A percentile compares a stretch with the other conserved stretches of the same genome.
Evolutionary conservation across 768 basidiomycete genomes (phyloP).

Genomic region (Tylopilus sp.): DNA sequence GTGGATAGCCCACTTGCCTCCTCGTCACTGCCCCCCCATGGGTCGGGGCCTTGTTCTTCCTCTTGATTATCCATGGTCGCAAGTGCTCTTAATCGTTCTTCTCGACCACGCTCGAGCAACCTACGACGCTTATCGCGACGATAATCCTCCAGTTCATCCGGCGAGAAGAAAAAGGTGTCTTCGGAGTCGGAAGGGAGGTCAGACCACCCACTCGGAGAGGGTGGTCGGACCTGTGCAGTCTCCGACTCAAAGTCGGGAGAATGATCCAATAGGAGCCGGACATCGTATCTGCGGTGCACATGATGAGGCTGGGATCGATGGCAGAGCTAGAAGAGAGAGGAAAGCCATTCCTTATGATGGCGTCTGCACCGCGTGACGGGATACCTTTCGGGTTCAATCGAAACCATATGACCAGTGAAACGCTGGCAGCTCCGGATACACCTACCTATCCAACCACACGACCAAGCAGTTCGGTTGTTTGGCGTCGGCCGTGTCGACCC

Average conservation of each 20-base stretch:
- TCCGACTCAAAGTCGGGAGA: constrained; percentile 26
- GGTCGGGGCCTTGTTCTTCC: constrained; percentile 37
- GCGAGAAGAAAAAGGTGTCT: constrained; percentile 78
- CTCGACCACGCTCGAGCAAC: constrained; percentile 54
- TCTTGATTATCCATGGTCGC: constrained; percentile 38
- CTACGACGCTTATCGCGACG: constrained; percentile 64
- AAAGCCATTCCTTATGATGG: constrained; percentile 4
- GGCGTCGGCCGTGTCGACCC: neutral
- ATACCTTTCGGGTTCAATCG: constrained; percentile 7
- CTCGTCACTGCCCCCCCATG: constrained; percentile 69
- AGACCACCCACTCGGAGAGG: constrained; percentile 69
- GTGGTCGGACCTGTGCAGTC: constrained; percentile 17
- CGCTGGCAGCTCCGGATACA: constrained; percentile 25
- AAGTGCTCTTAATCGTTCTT: constrained; percentile 64
- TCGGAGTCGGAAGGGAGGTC: constrained; percentile 84
- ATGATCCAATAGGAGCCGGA: constrained; percentile 66
- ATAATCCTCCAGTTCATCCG: constrained; percentile 63
- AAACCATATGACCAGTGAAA: constrained; percentile 6
- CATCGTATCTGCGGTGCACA: constrained; percentile 62
- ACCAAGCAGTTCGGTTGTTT: constrained; percentile 2
- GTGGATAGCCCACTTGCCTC: constrained; percentile 48
- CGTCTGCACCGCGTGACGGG: constrained; percentile 2
- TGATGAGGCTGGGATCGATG: constrained; percentile 19
- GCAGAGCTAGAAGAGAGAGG: constrained; percentile 17
- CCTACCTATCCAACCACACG: constrained; percentile 86